Base-by-base conservation (phyloP, 1,284 basidiomycete genomes). In the Pholiota adiposa region DNA sequence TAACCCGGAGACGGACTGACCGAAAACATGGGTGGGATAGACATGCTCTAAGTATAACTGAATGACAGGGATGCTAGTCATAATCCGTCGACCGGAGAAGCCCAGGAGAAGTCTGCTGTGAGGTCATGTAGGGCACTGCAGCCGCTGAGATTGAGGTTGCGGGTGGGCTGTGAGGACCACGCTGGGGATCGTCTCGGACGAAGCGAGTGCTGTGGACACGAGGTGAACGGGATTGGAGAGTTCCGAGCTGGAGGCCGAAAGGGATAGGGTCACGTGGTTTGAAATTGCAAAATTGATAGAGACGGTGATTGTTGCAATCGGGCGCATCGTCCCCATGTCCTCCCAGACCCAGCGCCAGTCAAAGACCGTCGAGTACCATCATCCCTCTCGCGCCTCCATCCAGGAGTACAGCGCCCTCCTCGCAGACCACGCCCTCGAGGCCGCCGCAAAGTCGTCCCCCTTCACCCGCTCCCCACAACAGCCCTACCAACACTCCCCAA, bases 391-490 rank as follows among this genome's bases (percentile, higher is more conserved):
- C 51, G 80, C 83, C 68, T 84, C 82, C 61, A 86, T 90, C 61
- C 87, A 88, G 65, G 88, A 91, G 66, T 90, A 89, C 75, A 81
- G 86, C 70, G 83, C 86, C 56, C 85, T 91, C 55, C 81, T 92
- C 59, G 79, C 79, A 50, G 84, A 89, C 72, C 82, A 85, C 81
- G 81, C 85, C 23, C 79, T 82, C 46, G 80, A 81, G 43, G 80
- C 79, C 27, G 80, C 79, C 27, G 74, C 74, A 19, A 80, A 75
- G 64, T 83, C 82, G 63, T 68, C 84, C 79, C 65, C 87, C 88
- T 3, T 71, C 36, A 38, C 80, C 16, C 78, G 85, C 63, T 76
- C 80, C 44, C 80, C 87, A 0, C 86, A 86, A 7, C 80, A 84
- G 12, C 83, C 85, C 4, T n/a, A n/a, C n/a, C 85, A 70, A 11